These are phyloP conservation scores for Tieghemiomyces parasiticus DNA, from an alignment of 192 early-diverging fungal species.

Conservation along the genomic window DNA sequence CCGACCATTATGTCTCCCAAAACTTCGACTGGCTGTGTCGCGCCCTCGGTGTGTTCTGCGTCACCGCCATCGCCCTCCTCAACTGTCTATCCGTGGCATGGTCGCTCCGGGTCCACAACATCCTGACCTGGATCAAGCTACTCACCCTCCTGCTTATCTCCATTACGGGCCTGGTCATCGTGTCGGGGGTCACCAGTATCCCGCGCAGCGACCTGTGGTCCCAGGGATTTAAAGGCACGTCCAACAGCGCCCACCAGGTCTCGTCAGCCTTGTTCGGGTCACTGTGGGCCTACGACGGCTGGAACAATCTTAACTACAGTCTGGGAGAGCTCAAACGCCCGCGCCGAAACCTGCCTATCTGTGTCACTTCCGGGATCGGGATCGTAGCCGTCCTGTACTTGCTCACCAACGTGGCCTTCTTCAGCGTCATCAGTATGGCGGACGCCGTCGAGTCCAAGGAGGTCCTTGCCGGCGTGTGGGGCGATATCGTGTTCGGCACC, in stretches of 20 bases:
- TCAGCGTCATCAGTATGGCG: conserved; percentile 53
- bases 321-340: conserved; percentile 76
- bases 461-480: conserved; percentile 42
- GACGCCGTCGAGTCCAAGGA: conserved; percentile 48
- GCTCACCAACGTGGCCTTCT: conserved; percentile 69
- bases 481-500: conserved; percentile 34
- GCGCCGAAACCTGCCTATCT: conserved; percentile 58
- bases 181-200: conserved; percentile 33
- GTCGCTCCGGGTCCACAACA: conserved; percentile 51
- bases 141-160: conserved; percentile 48
- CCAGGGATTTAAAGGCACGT: conserved; percentile 48
- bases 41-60: conserved; percentile 38
- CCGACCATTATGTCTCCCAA: conserved; percentile 12
- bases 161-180: conserved; percentile 45
- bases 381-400: conserved; percentile 60
- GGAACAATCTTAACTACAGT: conserved; percentile 67
- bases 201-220: conserved; percentile 26
- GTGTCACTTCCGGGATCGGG: conserved; percentile 58
- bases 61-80: conserved; percentile 41
- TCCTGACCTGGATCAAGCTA: conserved; percentile 59
- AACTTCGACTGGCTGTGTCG: conserved; percentile 28
- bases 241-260: conserved; percentile 25
- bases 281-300: conserved; percentile 42
- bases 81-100: conserved; percentile 48
- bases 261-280: conserved; percentile 34